phyloP scores from a whole-genome alignment of 225 moss, liverwort and hornwort species.

The Lunularia cruciata region DNA sequence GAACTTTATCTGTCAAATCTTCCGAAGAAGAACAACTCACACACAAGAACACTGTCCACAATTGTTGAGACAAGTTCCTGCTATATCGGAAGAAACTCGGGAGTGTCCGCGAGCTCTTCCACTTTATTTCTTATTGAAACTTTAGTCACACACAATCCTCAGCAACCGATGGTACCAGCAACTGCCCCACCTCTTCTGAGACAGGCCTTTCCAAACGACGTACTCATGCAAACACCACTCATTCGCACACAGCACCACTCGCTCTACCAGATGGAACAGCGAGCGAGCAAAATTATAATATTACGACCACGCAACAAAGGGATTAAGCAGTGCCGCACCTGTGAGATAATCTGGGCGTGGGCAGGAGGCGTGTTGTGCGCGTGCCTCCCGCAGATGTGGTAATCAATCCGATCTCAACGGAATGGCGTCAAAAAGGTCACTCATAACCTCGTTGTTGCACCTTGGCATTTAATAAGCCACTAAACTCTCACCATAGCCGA shows the following conservation, averaged over 20 bases:
- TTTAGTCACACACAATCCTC: too few species aligned
- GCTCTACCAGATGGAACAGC: neutral
- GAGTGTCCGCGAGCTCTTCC: too few species aligned
- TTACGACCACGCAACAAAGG: neutral
- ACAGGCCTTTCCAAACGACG: neutral
- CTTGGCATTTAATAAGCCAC: neutral
- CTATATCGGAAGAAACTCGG: neutral
- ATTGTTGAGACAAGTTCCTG: neutral
- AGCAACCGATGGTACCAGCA: too few species aligned
- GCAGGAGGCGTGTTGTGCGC: neutral
- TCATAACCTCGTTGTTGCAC: neutral
- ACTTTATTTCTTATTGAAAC: too few species aligned
- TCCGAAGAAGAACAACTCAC: neutral
- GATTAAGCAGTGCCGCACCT: slow-evolving; percentile 18
- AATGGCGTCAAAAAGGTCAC: slow-evolving; percentile 4
- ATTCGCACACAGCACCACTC: neutral
- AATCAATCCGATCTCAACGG: slow-evolving; percentile 5
- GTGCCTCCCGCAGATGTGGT: slow-evolving; percentile 10
- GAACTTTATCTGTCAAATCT: neutral
- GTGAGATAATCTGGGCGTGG: neutral
- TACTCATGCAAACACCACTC: neutral
- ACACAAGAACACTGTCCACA: neutral
- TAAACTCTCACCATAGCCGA: slow-evolving; percentile 13
- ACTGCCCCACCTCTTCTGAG: too few species aligned
- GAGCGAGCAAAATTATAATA: neutral